phyloP scores from a whole-genome alignment of 306 rosid species.

The Fragaria vesca region DNA sequence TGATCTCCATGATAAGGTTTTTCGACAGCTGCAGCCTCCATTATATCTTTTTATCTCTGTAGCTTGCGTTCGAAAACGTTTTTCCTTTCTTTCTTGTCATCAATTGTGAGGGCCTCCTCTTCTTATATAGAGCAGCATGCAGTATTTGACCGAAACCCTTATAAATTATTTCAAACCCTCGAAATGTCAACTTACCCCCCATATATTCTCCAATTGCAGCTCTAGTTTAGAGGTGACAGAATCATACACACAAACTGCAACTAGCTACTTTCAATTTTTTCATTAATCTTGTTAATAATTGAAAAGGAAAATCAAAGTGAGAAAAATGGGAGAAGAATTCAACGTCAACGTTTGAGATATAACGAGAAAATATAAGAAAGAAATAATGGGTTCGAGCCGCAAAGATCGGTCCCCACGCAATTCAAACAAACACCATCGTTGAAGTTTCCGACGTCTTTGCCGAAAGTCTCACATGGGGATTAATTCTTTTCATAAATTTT shows the following conservation, averaged over 20 bases:
- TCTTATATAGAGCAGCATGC: slow-evolving; percentile 45
- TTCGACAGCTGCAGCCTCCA: slow-evolving; percentile 46
- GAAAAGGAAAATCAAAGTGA: background rate
- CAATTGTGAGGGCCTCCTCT: slow-evolving; percentile 11
- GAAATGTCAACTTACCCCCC: slow-evolving; percentile 35
- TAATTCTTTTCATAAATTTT: background rate
- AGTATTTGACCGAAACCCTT: slow-evolving; percentile 51
- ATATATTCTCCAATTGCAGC: slow-evolving; percentile 4
- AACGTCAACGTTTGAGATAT: slow-evolving; percentile 61
- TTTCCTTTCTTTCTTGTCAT: background rate
- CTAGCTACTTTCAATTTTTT: background rate
- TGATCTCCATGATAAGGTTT: slow-evolving; percentile 38
- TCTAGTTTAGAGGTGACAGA: background rate
- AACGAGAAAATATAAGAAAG: slow-evolving; percentile 13
- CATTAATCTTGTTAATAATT: background rate
- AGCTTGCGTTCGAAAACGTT: background rate
- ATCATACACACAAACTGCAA: background rate
- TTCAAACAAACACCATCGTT: slow-evolving; percentile 33
- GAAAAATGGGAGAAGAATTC: slow-evolving; percentile 51
- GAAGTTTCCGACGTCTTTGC: slow-evolving; percentile 59
- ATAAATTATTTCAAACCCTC: slow-evolving; percentile 9
- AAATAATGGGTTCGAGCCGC: slow-evolving; percentile 31
- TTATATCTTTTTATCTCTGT: background rate
- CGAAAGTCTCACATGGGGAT: slow-evolving; percentile 46
- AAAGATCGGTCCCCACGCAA: slow-evolving; percentile 45